phyloP scores from a whole-genome alignment of 129 eudicot species.

The Escallonia herrerae region DNA sequence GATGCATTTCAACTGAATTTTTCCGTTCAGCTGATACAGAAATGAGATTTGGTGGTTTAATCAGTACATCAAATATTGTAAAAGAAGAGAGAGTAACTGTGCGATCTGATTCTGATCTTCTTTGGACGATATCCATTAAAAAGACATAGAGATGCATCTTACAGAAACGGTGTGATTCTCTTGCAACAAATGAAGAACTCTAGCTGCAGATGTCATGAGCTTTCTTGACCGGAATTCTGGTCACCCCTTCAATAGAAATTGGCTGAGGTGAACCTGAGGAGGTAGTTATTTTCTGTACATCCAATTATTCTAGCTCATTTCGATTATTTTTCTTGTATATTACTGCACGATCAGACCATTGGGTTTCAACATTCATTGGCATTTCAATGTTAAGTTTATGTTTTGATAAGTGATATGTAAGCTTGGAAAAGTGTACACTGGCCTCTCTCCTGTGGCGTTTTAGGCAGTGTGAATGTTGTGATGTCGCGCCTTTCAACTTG shows the following conservation, averaged over 20 bases:
- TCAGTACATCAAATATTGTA: slow-evolving; percentile 84
- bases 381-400: too few species aligned
- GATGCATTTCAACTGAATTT: background rate
- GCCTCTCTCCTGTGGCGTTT: too few species aligned
- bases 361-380: too few species aligned
- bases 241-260: background rate
- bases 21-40: slow-evolving; percentile 51
- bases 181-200: background rate
- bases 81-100: slow-evolving; percentile 49
- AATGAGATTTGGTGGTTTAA: slow-evolving; percentile 84
- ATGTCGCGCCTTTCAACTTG: too few species aligned
- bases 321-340: too few species aligned
- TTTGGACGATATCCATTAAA: slow-evolving; percentile 84
- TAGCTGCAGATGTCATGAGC: background rate
- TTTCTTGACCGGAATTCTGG: background rate
- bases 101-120: slow-evolving; percentile 67
- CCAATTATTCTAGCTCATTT: too few species aligned
- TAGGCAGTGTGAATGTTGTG: too few species aligned
- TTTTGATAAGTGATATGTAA: too few species aligned
- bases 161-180: too few species aligned
- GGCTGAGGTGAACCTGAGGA: background rate
- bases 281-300: background rate
- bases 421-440: too few species aligned
- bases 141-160: slow-evolving; percentile 23
- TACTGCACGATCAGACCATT: too few species aligned